These are phyloP conservation scores for Acacia concinna DNA, from an alignment of 331 rosid genomes.

Conservation along the genomic window DNA sequence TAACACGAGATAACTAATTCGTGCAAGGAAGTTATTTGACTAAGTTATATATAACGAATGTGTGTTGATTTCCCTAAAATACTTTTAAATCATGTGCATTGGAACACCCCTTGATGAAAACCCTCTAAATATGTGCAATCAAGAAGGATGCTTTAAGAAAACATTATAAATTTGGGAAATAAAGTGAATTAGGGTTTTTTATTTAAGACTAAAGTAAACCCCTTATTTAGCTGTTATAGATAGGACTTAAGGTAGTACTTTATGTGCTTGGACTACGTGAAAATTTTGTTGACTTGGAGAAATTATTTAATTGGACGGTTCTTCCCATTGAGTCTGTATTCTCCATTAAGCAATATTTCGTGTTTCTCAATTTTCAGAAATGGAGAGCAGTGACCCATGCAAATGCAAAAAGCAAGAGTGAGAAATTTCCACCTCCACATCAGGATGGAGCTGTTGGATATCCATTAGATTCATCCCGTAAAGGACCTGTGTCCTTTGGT, in stretches of 20 bases:
- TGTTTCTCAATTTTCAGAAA: slow-evolving; percentile 50
- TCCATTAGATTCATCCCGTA: slow-evolving; percentile 59
- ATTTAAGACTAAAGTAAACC: too few relatives aligned
- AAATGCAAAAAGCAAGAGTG: slow-evolving; percentile 85
- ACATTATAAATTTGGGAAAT: too few relatives aligned
- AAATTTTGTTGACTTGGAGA: background rate
- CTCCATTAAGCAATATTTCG: slow-evolving; percentile 6
- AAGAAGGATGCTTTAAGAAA: too few relatives aligned
- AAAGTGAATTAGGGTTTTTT: too few relatives aligned
- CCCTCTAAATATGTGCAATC: too few relatives aligned
- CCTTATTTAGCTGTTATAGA: too few relatives aligned
- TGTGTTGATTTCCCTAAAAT: too few relatives aligned
- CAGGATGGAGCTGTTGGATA: slow-evolving; percentile 86
- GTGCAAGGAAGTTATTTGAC: too few relatives aligned
- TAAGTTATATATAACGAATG: too few relatives aligned
- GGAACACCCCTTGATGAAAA: too few relatives aligned
- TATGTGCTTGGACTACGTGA: background rate
- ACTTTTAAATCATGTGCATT: too few relatives aligned
- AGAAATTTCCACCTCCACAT: slow-evolving; percentile 92
- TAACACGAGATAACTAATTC: too few relatives aligned
- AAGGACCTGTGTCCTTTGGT: slow-evolving; percentile 63
- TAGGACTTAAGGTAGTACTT: background rate
- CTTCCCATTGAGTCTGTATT: background rate
- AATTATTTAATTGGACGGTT: slow-evolving; percentile 11
- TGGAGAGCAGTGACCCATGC: slow-evolving; percentile 76